phyloP scores from a whole-genome alignment of 1,284 basidiomycete genomes.

The Apiotrichum sp. region DNA sequence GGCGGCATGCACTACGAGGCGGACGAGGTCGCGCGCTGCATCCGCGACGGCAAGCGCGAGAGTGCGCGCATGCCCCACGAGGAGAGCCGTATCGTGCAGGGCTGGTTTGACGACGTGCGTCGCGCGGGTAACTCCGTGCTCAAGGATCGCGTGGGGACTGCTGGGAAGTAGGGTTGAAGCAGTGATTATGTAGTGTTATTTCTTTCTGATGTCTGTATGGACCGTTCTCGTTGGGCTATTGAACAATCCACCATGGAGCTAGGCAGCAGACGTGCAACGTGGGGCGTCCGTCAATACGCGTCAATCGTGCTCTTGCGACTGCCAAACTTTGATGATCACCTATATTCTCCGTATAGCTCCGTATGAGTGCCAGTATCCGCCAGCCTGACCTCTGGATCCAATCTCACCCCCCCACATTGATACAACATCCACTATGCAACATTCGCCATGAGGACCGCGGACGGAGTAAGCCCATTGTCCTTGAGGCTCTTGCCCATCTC shows the following conservation, averaged over 20 bases:
- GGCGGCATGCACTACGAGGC: slow-evolving; percentile 49
- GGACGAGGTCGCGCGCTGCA: slow-evolving; percentile 68
- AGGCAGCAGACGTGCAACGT: too few species aligned
- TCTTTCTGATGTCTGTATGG: too few species aligned
- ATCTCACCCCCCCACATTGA: too few species aligned
- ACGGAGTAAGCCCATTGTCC: slow-evolving; percentile 47
- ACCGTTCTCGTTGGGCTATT: too few species aligned
- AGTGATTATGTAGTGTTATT: too few species aligned
- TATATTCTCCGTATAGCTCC: too few species aligned
- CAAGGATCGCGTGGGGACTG: slow-evolving; percentile 27
- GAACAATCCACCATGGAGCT: too few species aligned
- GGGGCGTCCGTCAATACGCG: too few species aligned
- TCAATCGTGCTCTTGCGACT: too few species aligned
- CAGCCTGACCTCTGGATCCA: too few species aligned
- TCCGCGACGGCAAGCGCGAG: slow-evolving; percentile 68
- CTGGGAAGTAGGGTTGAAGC: slow-evolving; percentile 15
- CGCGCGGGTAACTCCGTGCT: slow-evolving; percentile 32
- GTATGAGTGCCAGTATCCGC: too few species aligned
- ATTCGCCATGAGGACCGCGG: slow-evolving; percentile 42
- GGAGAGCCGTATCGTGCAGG: slow-evolving; percentile 71
- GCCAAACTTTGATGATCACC: too few species aligned
- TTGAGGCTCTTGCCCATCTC: slow-evolving; percentile 44
- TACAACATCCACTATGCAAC: slow-evolving; percentile 1
- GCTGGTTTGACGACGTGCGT: slow-evolving; percentile 70
- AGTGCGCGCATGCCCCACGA: slow-evolving; percentile 66